These are phyloP conservation scores for Solanum rostratum DNA, from an alignment of 257 asterid species.

Conservation along the genomic window DNA sequence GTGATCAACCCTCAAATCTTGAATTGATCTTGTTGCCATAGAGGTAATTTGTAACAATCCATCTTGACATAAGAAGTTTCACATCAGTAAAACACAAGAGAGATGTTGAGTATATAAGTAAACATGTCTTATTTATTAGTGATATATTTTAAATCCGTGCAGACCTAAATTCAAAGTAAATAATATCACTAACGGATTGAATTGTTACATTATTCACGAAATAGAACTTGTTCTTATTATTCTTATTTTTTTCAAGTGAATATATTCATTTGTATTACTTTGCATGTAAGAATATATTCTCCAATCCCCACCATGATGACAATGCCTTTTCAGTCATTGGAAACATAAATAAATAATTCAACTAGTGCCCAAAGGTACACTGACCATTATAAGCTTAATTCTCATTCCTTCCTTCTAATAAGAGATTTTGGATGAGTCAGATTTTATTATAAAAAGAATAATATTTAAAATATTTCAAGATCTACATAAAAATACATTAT, in stretches of 20 bases:
- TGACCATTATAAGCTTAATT: background rate
- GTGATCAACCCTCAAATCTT: background rate
- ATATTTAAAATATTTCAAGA: no score
- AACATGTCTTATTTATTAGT: no score
- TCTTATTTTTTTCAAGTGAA: background rate
- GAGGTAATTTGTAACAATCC: no score
- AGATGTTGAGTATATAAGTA: no score
- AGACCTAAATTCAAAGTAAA: no score
- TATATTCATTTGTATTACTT: background rate
- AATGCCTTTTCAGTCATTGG: background rate
- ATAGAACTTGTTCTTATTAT: background rate
- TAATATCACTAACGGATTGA: no score
- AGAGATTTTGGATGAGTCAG: background rate
- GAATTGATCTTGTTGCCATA: background rate
- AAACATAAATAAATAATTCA: background rate
- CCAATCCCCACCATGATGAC: background rate
- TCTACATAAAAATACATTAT: no score
- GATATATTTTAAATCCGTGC: no score
- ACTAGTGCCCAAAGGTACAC: background rate
- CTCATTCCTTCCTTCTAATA: background rate
- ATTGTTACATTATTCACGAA: no score
- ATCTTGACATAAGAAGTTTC: no score
- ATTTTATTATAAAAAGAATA: no score
- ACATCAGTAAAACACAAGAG: no score
- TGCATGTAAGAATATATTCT: background rate